Conservation (phyloP, 2,329 filamentous ascomycete genomes). For the Rhinocladiella mackenziei region DNA sequence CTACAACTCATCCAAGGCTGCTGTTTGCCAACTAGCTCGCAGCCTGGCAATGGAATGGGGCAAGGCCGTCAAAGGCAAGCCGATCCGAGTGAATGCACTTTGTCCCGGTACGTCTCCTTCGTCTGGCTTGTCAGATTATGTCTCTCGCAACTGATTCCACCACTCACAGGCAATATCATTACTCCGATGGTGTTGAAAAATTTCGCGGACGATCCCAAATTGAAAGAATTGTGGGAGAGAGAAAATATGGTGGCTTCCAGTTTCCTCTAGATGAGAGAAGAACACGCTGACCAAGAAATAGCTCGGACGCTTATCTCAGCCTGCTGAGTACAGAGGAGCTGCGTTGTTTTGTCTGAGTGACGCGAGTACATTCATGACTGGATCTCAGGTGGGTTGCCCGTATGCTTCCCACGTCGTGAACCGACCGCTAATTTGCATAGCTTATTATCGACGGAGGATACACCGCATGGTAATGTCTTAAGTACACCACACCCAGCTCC, state of each 20-base stretch:
- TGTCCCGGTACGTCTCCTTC: constrained; percentile 44
- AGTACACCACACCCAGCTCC: no score
- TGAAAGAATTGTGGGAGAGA: constrained; percentile 40
- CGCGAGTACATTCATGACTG: constrained; percentile 54
- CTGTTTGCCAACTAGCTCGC: constrained; percentile 41
- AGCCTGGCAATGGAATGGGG: constrained; percentile 45
- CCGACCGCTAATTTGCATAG: constrained; percentile 33
- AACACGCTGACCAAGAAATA: background rate
- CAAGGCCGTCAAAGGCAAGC: constrained; percentile 34
- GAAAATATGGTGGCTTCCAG: constrained; percentile 45
- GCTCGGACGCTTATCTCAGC: constrained; percentile 57
- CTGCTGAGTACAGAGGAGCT: constrained; percentile 63
- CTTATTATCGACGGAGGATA: constrained; percentile 39
- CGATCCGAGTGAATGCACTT: constrained; percentile 53
- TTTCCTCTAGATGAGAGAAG: background rate
- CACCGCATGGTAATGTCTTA: constrained; percentile 24
- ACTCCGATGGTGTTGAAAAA: constrained; percentile 76
- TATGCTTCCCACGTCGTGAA: background rate
- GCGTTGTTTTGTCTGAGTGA: constrained; percentile 48
- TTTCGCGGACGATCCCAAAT: constrained; percentile 70
- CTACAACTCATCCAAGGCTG: constrained; percentile 46
- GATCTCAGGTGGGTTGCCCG: constrained; percentile 31
- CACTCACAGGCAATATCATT: constrained; percentile 41
- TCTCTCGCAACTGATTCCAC: background rate
- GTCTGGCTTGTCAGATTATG: background rate